Base-by-base conservation (phyloP, 768 basidiomycete genomes). In the Calocybe cyanea region DNA sequence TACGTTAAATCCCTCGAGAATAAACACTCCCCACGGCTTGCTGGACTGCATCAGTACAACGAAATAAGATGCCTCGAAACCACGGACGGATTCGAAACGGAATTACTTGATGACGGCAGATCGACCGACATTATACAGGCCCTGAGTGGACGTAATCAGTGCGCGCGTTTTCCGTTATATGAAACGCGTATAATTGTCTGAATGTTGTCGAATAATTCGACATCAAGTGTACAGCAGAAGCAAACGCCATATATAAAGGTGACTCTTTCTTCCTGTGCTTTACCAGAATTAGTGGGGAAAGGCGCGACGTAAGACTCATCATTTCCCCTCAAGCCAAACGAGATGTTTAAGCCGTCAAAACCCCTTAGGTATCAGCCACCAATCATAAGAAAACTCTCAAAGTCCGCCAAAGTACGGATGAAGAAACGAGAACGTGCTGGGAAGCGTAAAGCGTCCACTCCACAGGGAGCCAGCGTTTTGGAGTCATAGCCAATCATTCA, bases 31-130 rank as follows among this genome's bases (percentile, higher is more conserved):
- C 60, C 63, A n/a, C 67, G 69, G 35, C 58, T 68, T 20, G 60
- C 63, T 3, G 87, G 87, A 2, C 62, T 91, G 25, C 77, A 87
- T 57, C 88, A 91, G 58, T 90, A 89, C 65, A 91, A 89, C 51
- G 75, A 85, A 44, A 63, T 89, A 9, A 77, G 80, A 0, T 75
- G 57, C 34, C 61, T 89, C 20, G 79, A 81, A 45, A 72, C 69
- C 3, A 51, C 68, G 9, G 55, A 17, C 46, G 41, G 30, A 14
- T 53, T 18, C 42, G 56, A 5, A 9, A 54, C 55, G 24, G 58
- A 28, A 35, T 54, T 41, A 15, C 23, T 25, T 18, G 61, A 58
- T 25, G 67, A 66, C 15, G 64, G 65, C 11, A 66, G 70, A 35
- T 64, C 69, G 0, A 53, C 60, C 6, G 64, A 60, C 17, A 70